These are phyloP conservation scores for Cornus florida DNA, from an alignment of 148 eudicot genomes.

Conservation along the genomic window DNA sequence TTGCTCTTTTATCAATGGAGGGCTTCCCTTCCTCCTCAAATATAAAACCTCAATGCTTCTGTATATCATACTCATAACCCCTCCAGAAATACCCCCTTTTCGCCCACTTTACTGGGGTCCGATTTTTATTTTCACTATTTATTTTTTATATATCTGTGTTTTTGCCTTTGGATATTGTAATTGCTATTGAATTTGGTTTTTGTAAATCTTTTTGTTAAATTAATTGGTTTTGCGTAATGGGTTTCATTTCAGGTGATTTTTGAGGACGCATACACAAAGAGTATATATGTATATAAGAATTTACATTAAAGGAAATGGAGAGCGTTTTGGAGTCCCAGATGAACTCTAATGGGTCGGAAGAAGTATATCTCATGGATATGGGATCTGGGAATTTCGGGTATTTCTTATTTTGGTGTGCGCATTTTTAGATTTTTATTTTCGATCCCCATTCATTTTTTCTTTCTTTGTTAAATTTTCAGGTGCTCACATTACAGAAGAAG, in stretches of 20 bases:
- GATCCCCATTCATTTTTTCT: background rate
- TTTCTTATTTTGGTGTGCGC: background rate
- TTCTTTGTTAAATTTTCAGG: slow-evolving; percentile 25
- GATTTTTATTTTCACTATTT: background rate
- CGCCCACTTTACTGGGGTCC: too few relatives aligned
- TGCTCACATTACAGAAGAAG: slow-evolving; percentile 73
- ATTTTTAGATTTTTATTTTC: too few relatives aligned
- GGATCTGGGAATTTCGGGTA: slow-evolving; percentile 19
- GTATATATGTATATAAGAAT: too few relatives aligned
- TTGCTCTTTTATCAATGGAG: background rate
- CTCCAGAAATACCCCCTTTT: background rate
- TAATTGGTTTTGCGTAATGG: too few relatives aligned
- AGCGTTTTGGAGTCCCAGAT: background rate
- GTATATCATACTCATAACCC: background rate
- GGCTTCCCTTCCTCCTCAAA: background rate
- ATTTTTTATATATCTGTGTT: background rate
- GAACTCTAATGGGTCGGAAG: background rate
- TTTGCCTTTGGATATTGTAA: too few relatives aligned
- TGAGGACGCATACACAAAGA: background rate
- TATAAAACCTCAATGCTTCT: background rate
- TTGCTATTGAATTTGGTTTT: too few relatives aligned
- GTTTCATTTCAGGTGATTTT: background rate
- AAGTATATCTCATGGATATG: slow-evolving; percentile 4
- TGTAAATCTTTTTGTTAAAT: too few relatives aligned
- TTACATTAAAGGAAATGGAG: background rate